These are phyloP conservation scores for Trichodelitschia bisporula DNA, from an alignment of 495 filamentous ascomycete genomes.

Conservation along the genomic window DNA sequence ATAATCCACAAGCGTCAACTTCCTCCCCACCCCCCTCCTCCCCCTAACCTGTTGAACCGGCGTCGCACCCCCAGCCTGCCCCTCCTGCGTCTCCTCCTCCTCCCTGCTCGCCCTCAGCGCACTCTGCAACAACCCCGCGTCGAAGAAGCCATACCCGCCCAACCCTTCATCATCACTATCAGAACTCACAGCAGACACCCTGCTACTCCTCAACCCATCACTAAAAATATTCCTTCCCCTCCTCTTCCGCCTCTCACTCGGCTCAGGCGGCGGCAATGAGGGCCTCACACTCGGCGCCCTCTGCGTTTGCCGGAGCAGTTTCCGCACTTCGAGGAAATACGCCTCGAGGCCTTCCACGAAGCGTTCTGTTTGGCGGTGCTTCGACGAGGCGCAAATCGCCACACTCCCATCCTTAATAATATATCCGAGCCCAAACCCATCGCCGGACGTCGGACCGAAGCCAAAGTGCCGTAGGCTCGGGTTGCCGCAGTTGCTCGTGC, in stretches of 20 bases:
- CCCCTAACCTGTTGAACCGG: neutral
- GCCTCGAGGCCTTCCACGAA: slow-evolving; percentile 73
- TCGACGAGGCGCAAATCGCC: slow-evolving; percentile 73
- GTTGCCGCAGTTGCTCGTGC: slow-evolving; percentile 97
- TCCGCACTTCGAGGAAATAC: slow-evolving; percentile 75
- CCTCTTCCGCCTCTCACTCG: slow-evolving; percentile 32
- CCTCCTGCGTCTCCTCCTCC: slow-evolving; percentile 19
- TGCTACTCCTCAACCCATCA: slow-evolving; percentile 18
- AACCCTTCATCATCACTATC: slow-evolving; percentile 72
- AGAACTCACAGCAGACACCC: slow-evolving; percentile 22
- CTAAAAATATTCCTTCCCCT: slow-evolving; percentile 27
- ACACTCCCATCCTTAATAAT: slow-evolving; percentile 95
- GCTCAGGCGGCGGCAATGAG: too few species aligned
- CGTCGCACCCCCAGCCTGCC: slow-evolving; percentile 13
- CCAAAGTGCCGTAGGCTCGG: slow-evolving; percentile 91
- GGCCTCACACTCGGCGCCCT: slow-evolving; percentile 28
- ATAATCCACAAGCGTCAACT: neutral
- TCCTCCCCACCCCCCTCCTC: neutral
- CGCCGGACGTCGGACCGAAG: slow-evolving; percentile 81
- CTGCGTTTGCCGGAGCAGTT: slow-evolving; percentile 44
- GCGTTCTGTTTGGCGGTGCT: slow-evolving; percentile 77
- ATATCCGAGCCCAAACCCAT: slow-evolving; percentile 94
- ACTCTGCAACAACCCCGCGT: slow-evolving; percentile 78
- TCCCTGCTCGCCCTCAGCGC: slow-evolving; percentile 38
- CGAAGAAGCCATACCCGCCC: slow-evolving; percentile 91